Base-by-base conservation (phyloP, 441 rosid species). In the Erodium texanum region DNA sequence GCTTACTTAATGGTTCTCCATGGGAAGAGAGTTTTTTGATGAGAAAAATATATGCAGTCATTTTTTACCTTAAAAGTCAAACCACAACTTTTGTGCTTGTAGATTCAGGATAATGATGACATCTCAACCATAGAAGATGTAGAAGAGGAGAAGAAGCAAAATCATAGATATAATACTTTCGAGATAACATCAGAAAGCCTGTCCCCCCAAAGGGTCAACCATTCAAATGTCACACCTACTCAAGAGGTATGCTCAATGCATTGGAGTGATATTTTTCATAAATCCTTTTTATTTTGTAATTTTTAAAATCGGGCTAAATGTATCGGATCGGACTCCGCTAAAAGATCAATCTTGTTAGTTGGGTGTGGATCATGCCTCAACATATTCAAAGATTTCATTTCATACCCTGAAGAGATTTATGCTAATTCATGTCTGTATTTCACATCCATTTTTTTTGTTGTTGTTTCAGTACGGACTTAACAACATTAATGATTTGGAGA, bases 51-150 rank as follows among this genome's bases (percentile, higher is more conserved):
- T 20, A 24, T 71, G 34, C 54, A 52, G 65, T 54, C 23, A 16
- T 23, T 16, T 61, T 77, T 38, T 62, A 43, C 52, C 64, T 43
- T 65, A 68, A 65, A 68, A 27, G 29, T 27, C 29, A 27, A 27
- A 27, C 12, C 48, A 48, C n/a, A 65, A 36, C 4, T 70, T 59
- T 82, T 65, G 56, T 76, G 43, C 74, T 45, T 82, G 82, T 83
- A 94, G 99, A 86, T 94, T 74, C 87, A 84, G 64, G 90, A 82
- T 48, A 72, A 80, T 78, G 93, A 88, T 84, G 82, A 69, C 72
- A 66, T 75, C 66, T 68, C 82, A 74, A 87, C 82, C 67, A 76
- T 78, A 67, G 86, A 81, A 77, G 86, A 87, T 71, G 74, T 73
- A 23, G 84, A 75, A 45, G 77, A 70, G 65, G 76, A 66, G 72